phyloP scores from a whole-genome alignment of 2,329 filamentous ascomycete species.

The Aspergillus proliferans region DNA sequence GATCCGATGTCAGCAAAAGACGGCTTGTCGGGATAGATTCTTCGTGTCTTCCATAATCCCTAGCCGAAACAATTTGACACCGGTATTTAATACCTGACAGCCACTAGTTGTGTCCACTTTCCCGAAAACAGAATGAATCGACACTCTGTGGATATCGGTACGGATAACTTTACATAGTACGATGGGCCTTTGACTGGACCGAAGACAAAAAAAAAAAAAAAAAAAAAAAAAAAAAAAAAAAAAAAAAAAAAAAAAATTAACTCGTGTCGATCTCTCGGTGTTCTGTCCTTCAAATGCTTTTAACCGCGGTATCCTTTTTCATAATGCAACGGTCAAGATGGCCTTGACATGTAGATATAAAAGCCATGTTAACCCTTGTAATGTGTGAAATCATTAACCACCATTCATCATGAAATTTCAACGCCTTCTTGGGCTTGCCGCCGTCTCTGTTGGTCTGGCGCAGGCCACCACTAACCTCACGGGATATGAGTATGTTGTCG shows the following conservation, averaged over 20 bases:
- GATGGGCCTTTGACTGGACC: neutral
- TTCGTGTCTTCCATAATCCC: neutral
- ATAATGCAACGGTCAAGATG: neutral
- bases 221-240: neutral
- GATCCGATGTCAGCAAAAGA: neutral
- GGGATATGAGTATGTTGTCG: constrained; percentile 35
- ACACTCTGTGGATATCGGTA: neutral
- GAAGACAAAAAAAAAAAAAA: neutral
- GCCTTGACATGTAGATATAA: neutral
- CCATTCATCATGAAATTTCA: neutral
- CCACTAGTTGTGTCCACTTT: neutral
- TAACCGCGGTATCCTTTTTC: neutral
- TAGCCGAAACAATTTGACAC: neutral
- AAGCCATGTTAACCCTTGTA: neutral
- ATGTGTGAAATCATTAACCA: neutral
- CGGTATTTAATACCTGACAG: neutral
- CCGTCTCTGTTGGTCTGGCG: constrained; percentile 3
- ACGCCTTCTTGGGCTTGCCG: constrained; percentile 1
- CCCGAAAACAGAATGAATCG: neutral
- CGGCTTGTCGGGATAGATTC: neutral
- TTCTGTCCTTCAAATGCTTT: neutral
- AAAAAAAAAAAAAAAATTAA: neutral
- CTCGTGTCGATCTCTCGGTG: neutral
- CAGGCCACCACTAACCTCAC: constrained; percentile 19
- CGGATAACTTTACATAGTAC: neutral